Conservation (phyloP, 2,329 filamentous ascomycete species). For the Alternaria postmessia region DNA sequence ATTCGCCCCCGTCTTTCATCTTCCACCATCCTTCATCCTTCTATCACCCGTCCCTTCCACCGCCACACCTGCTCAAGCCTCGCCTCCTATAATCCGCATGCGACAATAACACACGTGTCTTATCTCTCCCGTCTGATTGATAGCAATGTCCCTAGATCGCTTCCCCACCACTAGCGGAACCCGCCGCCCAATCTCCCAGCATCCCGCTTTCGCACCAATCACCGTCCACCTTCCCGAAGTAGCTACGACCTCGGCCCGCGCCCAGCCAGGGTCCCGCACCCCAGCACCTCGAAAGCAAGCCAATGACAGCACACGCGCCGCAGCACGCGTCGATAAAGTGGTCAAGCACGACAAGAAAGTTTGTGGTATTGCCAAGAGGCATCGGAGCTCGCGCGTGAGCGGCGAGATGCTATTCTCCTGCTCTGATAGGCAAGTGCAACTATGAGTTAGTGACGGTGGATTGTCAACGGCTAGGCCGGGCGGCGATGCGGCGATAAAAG, state of each 20-base stretch:
- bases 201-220: slow-evolving; percentile 7
- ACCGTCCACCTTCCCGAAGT: slow-evolving; percentile 18
- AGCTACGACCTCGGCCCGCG: slow-evolving; percentile 12
- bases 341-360: neutral
- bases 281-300: neutral
- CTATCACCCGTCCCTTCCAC: neutral
- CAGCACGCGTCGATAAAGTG: slow-evolving; percentile 3
- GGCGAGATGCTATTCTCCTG: neutral
- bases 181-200: slow-evolving; percentile 14
- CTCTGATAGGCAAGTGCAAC: slow-evolving; percentile 7
- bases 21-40: neutral
- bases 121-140: neutral
- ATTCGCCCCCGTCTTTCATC: neutral
- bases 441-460: neutral
- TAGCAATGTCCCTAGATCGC: neutral
- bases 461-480: neutral
- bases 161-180: slow-evolving; percentile 2
- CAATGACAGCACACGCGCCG: slow-evolving; percentile 8
- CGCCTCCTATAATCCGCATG: slow-evolving; percentile 1
- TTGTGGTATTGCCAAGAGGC: neutral
- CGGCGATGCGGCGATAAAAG: neutral
- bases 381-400: slow-evolving; percentile 1
- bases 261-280: neutral
- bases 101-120: slow-evolving; percentile 7
- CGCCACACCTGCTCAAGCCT: neutral